Conservation (phyloP, 306 rosid genomes). For the Mucuna pruriens region DNA sequence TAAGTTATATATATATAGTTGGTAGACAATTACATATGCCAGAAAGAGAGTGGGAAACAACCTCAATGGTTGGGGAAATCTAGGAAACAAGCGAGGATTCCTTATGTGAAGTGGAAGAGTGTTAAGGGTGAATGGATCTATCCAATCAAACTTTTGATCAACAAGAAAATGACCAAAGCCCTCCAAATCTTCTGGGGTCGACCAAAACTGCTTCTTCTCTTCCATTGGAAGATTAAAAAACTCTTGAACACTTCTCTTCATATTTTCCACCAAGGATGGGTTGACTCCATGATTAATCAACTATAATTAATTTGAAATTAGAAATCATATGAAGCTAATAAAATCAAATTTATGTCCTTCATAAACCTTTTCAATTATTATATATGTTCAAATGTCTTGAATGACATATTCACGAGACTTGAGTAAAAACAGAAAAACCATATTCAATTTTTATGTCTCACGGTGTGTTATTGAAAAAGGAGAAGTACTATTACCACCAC, state of each 20-base stretch:
- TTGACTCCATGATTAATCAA: constrained; percentile 17
- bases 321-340: not conserved
- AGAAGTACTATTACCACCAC: not conserved
- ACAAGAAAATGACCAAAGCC: constrained; percentile 36
- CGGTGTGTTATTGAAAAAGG: not conserved
- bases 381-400: not conserved
- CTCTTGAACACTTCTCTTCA: not conserved
- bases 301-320: not conserved
- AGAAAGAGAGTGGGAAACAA: not conserved
- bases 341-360: not conserved
- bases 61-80: constrained; percentile 33
- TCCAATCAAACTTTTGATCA: constrained; percentile 40
- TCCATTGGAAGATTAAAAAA: constrained; percentile 29
- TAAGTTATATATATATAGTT: too few relatives aligned
- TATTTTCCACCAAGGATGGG: not conserved
- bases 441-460: not conserved
- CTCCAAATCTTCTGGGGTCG: constrained; percentile 11
- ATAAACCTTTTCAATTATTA: not conserved
- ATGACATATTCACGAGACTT: not conserved
- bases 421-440: not conserved
- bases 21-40: too few relatives aligned
- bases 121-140: not conserved
- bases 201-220: constrained; percentile 36
- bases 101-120: constrained; percentile 30
- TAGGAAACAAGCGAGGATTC: constrained; percentile 24